These are phyloP conservation scores for Oryza coarctata DNA, from an alignment of 176 grass and related monocot species.

Conservation along the genomic window DNA sequence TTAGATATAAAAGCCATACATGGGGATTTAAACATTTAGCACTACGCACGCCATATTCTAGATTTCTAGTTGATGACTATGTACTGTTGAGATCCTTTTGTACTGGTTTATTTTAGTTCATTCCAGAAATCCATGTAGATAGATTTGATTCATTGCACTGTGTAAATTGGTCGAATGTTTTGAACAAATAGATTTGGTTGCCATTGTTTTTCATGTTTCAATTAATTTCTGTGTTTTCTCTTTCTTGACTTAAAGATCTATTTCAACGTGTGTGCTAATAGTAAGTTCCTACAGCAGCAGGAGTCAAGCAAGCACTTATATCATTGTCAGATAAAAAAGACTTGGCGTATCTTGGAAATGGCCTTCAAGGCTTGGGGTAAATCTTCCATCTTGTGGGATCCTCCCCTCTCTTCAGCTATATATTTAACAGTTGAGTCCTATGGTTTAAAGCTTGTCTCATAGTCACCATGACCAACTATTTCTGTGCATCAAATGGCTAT, in stretches of 20 bases:
- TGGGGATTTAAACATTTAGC: not conserved
- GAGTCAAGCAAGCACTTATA: conserved; percentile 61
- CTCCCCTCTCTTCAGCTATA: not conserved
- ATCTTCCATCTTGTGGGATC: conserved; percentile 8
- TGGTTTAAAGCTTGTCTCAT: not conserved
- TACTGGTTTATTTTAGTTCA: not conserved
- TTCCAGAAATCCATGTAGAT: not conserved
- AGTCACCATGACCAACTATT: not conserved
- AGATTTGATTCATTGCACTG: not conserved
- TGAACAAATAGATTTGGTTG: not conserved
- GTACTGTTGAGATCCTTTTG: not conserved
- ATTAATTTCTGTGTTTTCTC: not conserved
- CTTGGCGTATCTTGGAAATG: conserved; percentile 56
- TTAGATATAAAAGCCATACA: not conserved
- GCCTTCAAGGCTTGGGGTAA: conserved; percentile 70
- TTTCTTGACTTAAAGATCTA: not conserved
- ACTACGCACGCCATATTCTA: not conserved
- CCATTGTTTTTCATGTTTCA: not conserved
- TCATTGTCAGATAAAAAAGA: conserved; percentile 65
- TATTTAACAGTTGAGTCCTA: not conserved
- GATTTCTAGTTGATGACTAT: not conserved
- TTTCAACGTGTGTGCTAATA: conserved; percentile 1
- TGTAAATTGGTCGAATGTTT: not conserved
- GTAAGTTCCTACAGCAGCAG: conserved; percentile 27
- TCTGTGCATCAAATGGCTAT: not conserved